Base-by-base conservation (phyloP, 129 eudicot species). In the Tagetes erecta region DNA sequence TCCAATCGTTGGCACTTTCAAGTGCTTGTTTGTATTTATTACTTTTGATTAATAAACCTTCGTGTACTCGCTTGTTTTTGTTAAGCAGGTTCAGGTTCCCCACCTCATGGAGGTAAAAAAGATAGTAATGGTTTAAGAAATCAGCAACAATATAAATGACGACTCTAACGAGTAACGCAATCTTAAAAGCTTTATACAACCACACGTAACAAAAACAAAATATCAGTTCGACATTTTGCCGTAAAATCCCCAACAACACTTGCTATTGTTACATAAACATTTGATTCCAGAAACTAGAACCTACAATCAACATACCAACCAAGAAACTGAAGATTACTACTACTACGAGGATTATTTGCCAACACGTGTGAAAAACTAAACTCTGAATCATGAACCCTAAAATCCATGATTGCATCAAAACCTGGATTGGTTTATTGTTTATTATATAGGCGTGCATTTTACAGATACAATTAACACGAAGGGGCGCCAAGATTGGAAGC, bases 401-500 rank as follows among this genome's bases (percentile, higher is more conserved):
- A 67, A 76, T n/a, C 75, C 75, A 34, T 3, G 12, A 67, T 12
- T 49, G 10, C 49, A 45, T 8, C 59, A 68, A 51, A 51, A 30
- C 46, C 64, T 78, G n/a, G 73, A 64, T 14, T 35, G 10, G 14
- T 57, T 79, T 72, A 63, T 71, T 62, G 45, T 30, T 30, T 8
- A 44, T 8, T 5, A 34, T 20, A 56, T 41, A 69, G 52, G 50
- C 52, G 33, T 9, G 14, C 8, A 8, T 58, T 59, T 68, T 70
- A 74, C 70, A 70, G 42, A 20, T 9, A 65, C 14, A 72, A 50
- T 40, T 75, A 74, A 42, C 55, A 93, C 64, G 99, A 94, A n/a
- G 99, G 97, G 68, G 99, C 99, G 38, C 99, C 99, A 38, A 94
- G 97, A 77, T 94, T 88, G 3, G 96, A 88, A 20, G 99, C 96